Evolutionary conservation across 1,284 basidiomycete species (phyloP), one percentile per base, ranked within the genome.

Genomic region (Entoloma clypeatum): DNA sequence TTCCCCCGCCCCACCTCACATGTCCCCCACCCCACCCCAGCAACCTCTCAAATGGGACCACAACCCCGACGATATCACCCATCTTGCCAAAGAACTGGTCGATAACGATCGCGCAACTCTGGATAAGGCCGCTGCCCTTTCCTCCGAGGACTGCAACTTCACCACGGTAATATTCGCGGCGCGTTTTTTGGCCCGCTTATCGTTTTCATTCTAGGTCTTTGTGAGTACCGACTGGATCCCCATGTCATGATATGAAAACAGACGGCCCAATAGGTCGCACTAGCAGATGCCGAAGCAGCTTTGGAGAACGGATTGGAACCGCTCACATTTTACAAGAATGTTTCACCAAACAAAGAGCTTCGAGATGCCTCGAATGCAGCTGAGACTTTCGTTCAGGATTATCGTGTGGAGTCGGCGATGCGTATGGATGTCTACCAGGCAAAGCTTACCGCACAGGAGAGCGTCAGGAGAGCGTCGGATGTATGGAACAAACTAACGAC

Each of bases 301-400:
- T 65, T 79, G 22, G 75, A 81, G 39, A 57, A 59, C 7, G 55
- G 67, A 23, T 55, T 69, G 6, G 81, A 84, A 50, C 83, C 83
- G 0, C 68, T 86, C 10, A 63, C 69, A 0, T 91, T 91, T 63
- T 86, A 89, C 57, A 84, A 88, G 59, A 86, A 88, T 51, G 85
- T 91, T 14, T 84, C 85, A 10, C 65, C 79, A 0, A 68, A 71
- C 39, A 81, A 88, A 57, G 75, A 74, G 32, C 69, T 91, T 14
- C 74, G 88, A 5, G 85, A 89, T 52, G 82, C 85, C 1, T 81
- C 84, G 1, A 84, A 79, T 42, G 75, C 76, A 26, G 79, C 81
- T 1, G 86, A 90, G 56, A 72, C 75, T n/a, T 64, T 77, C 29
- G 61, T 81, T 17, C 77, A 79, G 34, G 76, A 86, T 48, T 87